Percentiles rank a stretch among this genome's conserved stretches.
Conservation (phyloP, 345 rosid species). For the Clarkia xantiana region DNA sequence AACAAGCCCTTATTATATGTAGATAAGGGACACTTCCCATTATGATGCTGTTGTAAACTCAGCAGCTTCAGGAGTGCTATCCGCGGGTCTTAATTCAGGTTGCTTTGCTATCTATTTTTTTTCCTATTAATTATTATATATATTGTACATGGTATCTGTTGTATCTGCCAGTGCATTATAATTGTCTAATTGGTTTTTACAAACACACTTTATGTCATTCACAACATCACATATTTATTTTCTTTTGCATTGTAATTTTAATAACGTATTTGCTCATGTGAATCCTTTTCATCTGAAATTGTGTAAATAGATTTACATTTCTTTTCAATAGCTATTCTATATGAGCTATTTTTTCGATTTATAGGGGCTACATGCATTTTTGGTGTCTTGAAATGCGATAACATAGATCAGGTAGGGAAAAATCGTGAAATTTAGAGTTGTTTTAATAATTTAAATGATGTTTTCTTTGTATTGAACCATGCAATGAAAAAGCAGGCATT, state of each 20-base stretch:
- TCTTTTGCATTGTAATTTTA: too few relatives aligned
- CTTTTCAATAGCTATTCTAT: neutral
- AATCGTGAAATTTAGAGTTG: neutral
- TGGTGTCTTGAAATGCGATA: constrained; percentile 86
- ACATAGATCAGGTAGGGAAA: constrained; percentile 80
- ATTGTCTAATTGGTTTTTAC: too few relatives aligned
- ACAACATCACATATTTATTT: too few relatives aligned
- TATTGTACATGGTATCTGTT: neutral
- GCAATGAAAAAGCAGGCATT: too few relatives aligned
- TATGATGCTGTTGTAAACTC: constrained; percentile 96
- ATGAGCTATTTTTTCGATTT: constrained; percentile 7
- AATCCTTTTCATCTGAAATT: neutral
- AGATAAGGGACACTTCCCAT: constrained; percentile 89
- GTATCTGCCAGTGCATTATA: too few relatives aligned
- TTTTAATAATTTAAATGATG: neutral
- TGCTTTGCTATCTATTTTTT: constrained; percentile 5
- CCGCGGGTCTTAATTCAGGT: constrained; percentile 94
- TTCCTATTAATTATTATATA: neutral
- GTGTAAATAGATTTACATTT: neutral
- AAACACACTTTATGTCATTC: too few relatives aligned
- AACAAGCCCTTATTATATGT: constrained; percentile 13
- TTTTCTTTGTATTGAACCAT: neutral
- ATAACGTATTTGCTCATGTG: neutral
- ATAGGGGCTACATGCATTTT: constrained; percentile 91
- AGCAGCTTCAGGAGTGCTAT: constrained; percentile 91